A percentile compares a stretch with the other conserved stretches of the same genome.
Evolutionary conservation across 2,329 filamentous ascomycete genomes (phyloP).

Genomic region (Ceratocystis eucalypticola): DNA sequence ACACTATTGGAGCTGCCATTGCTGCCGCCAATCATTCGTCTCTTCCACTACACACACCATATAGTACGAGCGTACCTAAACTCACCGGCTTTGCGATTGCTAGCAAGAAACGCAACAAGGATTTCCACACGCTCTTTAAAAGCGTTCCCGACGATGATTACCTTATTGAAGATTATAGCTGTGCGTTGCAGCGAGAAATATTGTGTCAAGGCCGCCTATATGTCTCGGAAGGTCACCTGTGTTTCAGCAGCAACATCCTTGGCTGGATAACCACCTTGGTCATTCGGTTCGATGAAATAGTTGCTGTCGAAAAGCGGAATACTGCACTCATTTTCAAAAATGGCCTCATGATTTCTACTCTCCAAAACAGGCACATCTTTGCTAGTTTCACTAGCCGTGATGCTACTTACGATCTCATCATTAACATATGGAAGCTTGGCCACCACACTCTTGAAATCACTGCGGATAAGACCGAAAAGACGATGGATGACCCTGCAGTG

Average conservation of each 20-base stretch:
- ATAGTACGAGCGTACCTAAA: conserved; percentile 54
- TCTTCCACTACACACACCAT: conserved; percentile 40
- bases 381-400: conserved; percentile 90
- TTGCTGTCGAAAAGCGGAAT: conserved; percentile 91
- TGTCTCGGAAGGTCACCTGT: conserved; percentile 92
- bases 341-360: conserved; percentile 87
- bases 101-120: conserved; percentile 87
- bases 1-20: conserved; percentile 58
- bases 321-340: conserved; percentile 95
- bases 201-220: conserved; percentile 87
- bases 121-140: conserved; percentile 87
- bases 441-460: conserved; percentile 87
- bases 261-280: conserved; percentile 96
- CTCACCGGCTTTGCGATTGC: conserved; percentile 92
- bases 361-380: conserved; percentile 91
- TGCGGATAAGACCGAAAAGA: conserved; percentile 84
- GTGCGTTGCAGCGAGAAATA: conserved; percentile 88
- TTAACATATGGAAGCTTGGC: conserved; percentile 96
- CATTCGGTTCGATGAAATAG: conserved; percentile 95
- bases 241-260: conserved; percentile 97
- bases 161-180: conserved; percentile 96
- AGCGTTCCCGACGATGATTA: conserved; percentile 97
- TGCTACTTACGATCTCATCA: conserved; percentile 89
- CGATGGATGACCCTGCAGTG: conserved; percentile 35
- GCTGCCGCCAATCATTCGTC: conserved; percentile 44